A percentile compares a stretch with the other conserved stretches of the same genome.
Evolutionary conservation across 108 stramenopile genomes (phyloP).

Genomic region (Stephanodiscus minutulus): DNA sequence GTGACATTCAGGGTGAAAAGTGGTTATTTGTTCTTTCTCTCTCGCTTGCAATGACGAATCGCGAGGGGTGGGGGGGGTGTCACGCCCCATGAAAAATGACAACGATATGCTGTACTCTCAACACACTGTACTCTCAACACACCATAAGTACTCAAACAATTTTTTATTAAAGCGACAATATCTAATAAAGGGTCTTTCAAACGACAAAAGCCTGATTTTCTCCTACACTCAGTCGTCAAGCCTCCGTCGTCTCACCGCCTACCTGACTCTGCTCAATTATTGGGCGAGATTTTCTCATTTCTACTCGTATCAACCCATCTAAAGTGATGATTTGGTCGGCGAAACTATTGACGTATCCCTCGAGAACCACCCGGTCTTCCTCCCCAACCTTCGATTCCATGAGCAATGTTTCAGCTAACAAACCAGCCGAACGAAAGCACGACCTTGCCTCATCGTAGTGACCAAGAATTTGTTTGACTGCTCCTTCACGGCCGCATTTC

Average conservation of each 20-base stretch:
- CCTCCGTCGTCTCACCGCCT: background rate
- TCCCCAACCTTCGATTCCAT: slow-evolving; percentile 82
- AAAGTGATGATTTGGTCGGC: slow-evolving; percentile 80
- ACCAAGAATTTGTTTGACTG: slow-evolving; percentile 84
- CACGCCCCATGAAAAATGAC: background rate
- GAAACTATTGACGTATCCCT: slow-evolving; percentile 86
- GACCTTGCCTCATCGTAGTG: slow-evolving; percentile 81
- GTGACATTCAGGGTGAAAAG: background rate
- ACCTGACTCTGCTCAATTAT: slow-evolving; percentile 4
- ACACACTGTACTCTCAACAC: too few relatives aligned
- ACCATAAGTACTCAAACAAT: background rate
- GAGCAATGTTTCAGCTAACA: slow-evolving; percentile 82
- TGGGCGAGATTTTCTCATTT: slow-evolving; percentile 16
- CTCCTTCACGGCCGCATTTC: slow-evolving; percentile 81
- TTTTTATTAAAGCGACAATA: background rate
- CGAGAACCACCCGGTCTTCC: slow-evolving; percentile 69
- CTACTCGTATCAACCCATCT: slow-evolving; percentile 60
- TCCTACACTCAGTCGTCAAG: slow-evolving; percentile 1
- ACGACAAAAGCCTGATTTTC: background rate
- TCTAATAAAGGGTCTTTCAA: background rate
- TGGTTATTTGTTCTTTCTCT: too few relatives aligned
- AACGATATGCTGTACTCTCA: too few relatives aligned
- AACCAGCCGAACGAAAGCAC: slow-evolving; percentile 82
- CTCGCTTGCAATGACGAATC: background rate
- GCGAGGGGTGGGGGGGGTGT: background rate